Evolutionary conservation across 129 eudicot species (phyloP), one percentile per base, ranked within the genome.

Genomic region (Flaveria sonorensis): DNA sequence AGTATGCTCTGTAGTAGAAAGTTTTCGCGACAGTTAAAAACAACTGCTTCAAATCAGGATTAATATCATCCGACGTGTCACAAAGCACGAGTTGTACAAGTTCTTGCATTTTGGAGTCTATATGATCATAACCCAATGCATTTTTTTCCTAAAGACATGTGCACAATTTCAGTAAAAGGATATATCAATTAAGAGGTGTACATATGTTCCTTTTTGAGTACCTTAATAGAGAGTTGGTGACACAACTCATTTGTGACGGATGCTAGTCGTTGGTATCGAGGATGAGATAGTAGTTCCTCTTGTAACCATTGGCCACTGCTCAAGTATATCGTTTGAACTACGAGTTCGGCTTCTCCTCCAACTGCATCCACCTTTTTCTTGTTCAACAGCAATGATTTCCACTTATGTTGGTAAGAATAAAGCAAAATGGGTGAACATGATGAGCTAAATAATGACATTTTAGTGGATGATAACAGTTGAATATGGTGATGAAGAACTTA

Each of bases 251-350:
- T 53, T n/a, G 66, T 18, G 67, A 72, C 12, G 6, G 21, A 53
- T 6, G 77, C 55, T 18, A 53, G 45, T n/a, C 7, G 12, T 36
- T 32, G 66, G 32, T 72, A 72, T 10, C 19, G 52, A 72, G 67
- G 67, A 72, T 72, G 66, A 18, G 77, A 72, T 36, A 72, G 36
- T 19, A 12, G 2, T 24, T 55, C 52, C 15, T 72, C 36, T 4
- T 12, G 24, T 52, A 36, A 36, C 50, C 77, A 72, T 72, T 45
- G 51, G 0, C 66, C 66, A 6, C 39, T 36, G 18, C 51, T 72
- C 67, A 55, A 4, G 15, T 10, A 16, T 52, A 72, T 53, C 12
- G 67, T 53, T 72, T 39, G 30, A 72, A 72, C 77, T 72, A 72
- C 13, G 19, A 72, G 66, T 18, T 72, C 66, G 8, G 77, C 52